A percentile compares a stretch with the other conserved stretches of the same genome.
phyloP scores from a whole-genome alignment of 1,284 basidiomycete genomes.

The Xerocomus cyaneibrunnescens region DNA sequence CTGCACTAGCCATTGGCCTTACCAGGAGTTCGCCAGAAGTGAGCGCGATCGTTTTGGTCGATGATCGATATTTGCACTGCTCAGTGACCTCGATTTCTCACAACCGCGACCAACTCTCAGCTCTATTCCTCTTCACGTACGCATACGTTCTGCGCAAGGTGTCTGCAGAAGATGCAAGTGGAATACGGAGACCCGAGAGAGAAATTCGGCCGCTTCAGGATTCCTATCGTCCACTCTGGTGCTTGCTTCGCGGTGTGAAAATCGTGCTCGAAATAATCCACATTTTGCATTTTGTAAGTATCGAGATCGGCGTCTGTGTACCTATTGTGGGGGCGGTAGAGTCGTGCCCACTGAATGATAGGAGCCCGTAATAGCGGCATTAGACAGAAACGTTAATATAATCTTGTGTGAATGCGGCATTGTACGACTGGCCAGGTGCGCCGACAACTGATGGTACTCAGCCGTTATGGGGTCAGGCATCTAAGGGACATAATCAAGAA shows the following conservation, averaged over 20 bases:
- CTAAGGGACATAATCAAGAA: not conserved
- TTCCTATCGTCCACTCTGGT: slow-evolving; percentile 57
- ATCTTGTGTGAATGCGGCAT: slow-evolving; percentile 79
- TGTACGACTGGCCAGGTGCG: slow-evolving; percentile 86
- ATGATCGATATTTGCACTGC: too few relatives aligned
- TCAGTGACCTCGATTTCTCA: too few relatives aligned
- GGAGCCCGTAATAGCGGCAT: slow-evolving; percentile 84
- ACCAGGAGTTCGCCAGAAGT: too few relatives aligned
- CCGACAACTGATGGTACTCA: slow-evolving; percentile 90
- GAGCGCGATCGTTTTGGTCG: too few relatives aligned
- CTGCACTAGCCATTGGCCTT: too few relatives aligned
- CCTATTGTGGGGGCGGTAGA: slow-evolving; percentile 87
- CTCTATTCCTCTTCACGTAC: too few relatives aligned
- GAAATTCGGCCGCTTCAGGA: too few relatives aligned
- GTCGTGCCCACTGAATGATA: slow-evolving; percentile 89
- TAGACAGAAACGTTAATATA: slow-evolving; percentile 70
- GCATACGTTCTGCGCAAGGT: too few relatives aligned
- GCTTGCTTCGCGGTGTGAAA: slow-evolving; percentile 79
- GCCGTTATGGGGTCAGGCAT: slow-evolving; percentile 45
- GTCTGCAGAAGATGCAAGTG: too few relatives aligned
- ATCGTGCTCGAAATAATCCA: slow-evolving; percentile 77
- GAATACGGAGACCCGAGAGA: too few relatives aligned
- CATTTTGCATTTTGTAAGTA: slow-evolving; percentile 86
- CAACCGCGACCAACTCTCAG: too few relatives aligned
- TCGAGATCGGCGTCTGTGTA: slow-evolving; percentile 94